Evolutionary conservation across 1,284 basidiomycete species (phyloP).

Genomic region (Somion occarium): DNA sequence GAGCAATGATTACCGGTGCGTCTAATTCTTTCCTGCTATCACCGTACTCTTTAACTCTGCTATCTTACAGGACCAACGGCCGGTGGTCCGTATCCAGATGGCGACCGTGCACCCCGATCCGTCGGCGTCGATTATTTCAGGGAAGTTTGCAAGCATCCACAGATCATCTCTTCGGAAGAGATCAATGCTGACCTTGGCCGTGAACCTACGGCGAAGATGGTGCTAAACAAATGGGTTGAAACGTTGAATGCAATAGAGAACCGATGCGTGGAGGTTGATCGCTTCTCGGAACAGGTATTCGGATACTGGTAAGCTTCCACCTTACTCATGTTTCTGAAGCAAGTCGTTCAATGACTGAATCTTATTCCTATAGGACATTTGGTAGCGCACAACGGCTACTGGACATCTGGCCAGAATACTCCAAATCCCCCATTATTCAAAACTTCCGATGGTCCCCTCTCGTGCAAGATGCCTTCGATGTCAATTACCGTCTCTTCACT

Average conservation of each 20-base stretch:
- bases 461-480: slow-evolving; percentile 32
- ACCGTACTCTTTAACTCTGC: not conserved
- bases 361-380: slow-evolving; percentile 26
- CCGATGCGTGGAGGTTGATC: slow-evolving; percentile 37
- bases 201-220: slow-evolving; percentile 20
- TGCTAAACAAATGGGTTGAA: slow-evolving; percentile 36
- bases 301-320: slow-evolving; percentile 35
- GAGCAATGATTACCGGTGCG: slow-evolving; percentile 13
- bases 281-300: slow-evolving; percentile 32
- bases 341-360: not conserved
- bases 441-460: slow-evolving; percentile 39
- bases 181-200: slow-evolving; percentile 11
- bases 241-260: slow-evolving; percentile 32
- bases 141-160: slow-evolving; percentile 15
- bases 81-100: slow-evolving; percentile 2
- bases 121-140: slow-evolving; percentile 6
- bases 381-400: slow-evolving; percentile 30
- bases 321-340: too few relatives aligned
- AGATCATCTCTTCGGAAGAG: slow-evolving; percentile 22
- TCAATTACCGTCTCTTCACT: slow-evolving; percentile 31
- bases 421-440: slow-evolving; percentile 31
- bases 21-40: not conserved
- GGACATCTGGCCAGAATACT: slow-evolving; percentile 32
- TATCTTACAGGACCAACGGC: slow-evolving; percentile 4
- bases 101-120: slow-evolving; percentile 1